These are phyloP conservation scores for Phanerochaete carnosa DNA, from an alignment of 768 basidiomycete genomes.

Conservation along the genomic window DNA sequence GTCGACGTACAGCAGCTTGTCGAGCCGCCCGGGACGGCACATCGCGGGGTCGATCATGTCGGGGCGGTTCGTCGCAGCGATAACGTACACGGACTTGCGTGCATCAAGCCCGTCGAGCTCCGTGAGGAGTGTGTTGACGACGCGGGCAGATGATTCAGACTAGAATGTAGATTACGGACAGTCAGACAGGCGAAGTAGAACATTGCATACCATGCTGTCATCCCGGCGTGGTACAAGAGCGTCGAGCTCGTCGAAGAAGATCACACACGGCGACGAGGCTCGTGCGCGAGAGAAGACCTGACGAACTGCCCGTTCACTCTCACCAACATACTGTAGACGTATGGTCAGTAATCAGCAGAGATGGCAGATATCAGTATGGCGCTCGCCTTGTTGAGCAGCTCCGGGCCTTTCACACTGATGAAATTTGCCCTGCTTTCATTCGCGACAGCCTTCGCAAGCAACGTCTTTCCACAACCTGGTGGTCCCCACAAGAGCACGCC, in stretches of 20 bases:
- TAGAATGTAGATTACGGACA: slow-evolving; percentile 24
- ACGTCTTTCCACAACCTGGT: slow-evolving; percentile 96
- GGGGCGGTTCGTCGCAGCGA: slow-evolving; percentile 92
- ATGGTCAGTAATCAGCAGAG: not conserved
- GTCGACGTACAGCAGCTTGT: slow-evolving; percentile 93
- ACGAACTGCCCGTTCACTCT: slow-evolving; percentile 92
- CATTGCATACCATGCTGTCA: slow-evolving; percentile 69
- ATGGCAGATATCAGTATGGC: not conserved
- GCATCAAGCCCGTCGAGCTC: slow-evolving; percentile 91
- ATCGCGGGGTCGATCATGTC: slow-evolving; percentile 98
- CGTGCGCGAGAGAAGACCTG: slow-evolving; percentile 93
- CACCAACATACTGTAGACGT: slow-evolving; percentile 80
- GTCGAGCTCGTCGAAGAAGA: slow-evolving; percentile 95
- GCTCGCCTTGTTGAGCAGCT: slow-evolving; percentile 89
- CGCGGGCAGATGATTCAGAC: slow-evolving; percentile 91
- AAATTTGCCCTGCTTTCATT: slow-evolving; percentile 96
- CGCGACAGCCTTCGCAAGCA: slow-evolving; percentile 97
- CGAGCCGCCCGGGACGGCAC: slow-evolving; percentile 93
- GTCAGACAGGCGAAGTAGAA: not conserved
- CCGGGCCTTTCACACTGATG: slow-evolving; percentile 97
- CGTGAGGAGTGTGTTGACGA: slow-evolving; percentile 91
- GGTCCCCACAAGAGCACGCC: slow-evolving; percentile 99
- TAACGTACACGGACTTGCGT: slow-evolving; percentile 86
- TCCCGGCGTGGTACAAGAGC: slow-evolving; percentile 89
- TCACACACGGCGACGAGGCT: slow-evolving; percentile 90